phyloP scores from a whole-genome alignment of 2,329 filamentous ascomycete species.

The Alternaria incomplexa region DNA sequence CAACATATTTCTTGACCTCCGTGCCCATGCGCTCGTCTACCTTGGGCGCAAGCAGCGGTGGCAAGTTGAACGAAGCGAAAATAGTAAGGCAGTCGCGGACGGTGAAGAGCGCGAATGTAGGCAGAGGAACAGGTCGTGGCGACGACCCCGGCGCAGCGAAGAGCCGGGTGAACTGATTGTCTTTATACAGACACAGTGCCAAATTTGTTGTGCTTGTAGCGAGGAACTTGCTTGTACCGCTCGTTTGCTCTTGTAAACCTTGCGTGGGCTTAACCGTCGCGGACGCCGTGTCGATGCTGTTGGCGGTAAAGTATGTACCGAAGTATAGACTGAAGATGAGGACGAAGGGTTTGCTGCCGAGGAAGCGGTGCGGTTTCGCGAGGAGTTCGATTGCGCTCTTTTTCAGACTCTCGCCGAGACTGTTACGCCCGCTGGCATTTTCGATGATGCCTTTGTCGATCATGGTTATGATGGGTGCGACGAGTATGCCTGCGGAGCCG shows the following conservation, averaged over 20 bases:
- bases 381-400: constrained; percentile 64
- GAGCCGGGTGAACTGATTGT: constrained; percentile 81
- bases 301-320: constrained; percentile 88
- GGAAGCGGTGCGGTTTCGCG: constrained; percentile 64
- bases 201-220: constrained; percentile 84
- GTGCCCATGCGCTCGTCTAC: constrained; percentile 55
- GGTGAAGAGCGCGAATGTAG: constrained; percentile 80
- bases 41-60: constrained; percentile 74
- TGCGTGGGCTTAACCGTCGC: constrained; percentile 67
- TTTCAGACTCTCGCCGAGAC: constrained; percentile 65
- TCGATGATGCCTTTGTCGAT: constrained; percentile 85
- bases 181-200: constrained; percentile 86
- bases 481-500: constrained; percentile 72
- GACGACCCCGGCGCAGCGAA: constrained; percentile 67
- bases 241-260: constrained; percentile 71
- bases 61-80: constrained; percentile 90
- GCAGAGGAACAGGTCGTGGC: constrained; percentile 64
- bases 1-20: constrained; percentile 61
- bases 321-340: constrained; percentile 77
- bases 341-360: constrained; percentile 70
- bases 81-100: constrained; percentile 86
- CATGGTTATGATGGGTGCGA: constrained; percentile 84
- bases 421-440: constrained; percentile 73
- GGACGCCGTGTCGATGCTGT: constrained; percentile 79
- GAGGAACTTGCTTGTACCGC: constrained; percentile 80